These are phyloP conservation scores for Hypoxylon lenormandii DNA, from an alignment of 495 filamentous ascomycete species.

Conservation along the genomic window DNA sequence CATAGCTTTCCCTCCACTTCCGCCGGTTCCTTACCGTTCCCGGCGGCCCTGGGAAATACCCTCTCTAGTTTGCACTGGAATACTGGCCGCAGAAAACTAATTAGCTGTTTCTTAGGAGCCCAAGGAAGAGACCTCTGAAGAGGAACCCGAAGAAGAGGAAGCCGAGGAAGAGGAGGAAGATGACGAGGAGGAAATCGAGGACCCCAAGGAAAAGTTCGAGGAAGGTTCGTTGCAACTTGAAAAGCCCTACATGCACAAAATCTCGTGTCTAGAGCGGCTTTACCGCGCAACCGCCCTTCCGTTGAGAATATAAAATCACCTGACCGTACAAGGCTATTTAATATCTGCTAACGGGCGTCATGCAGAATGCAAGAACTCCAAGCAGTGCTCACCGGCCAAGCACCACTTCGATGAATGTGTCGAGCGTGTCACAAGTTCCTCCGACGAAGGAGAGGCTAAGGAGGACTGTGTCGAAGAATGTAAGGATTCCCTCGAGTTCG, in stretches of 20 bases:
- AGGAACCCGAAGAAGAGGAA: constrained; percentile 65
- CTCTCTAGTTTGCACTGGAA: neutral
- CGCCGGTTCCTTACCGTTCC: too few species aligned
- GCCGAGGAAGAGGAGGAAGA: constrained; percentile 83
- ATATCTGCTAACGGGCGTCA: constrained; percentile 46
- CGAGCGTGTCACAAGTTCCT: constrained; percentile 84
- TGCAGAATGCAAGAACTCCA: constrained; percentile 86
- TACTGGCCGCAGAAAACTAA: neutral
- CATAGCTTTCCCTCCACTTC: constrained; percentile 54
- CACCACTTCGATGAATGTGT: constrained; percentile 98
- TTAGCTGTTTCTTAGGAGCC: constrained; percentile 56
- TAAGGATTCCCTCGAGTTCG: constrained; percentile 64
- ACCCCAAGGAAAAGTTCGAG: constrained; percentile 87
- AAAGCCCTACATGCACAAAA: constrained; percentile 44
- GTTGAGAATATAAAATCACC: neutral
- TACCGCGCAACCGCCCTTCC: constrained; percentile 5
- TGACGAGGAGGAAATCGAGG: constrained; percentile 88
- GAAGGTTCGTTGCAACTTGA: constrained; percentile 71
- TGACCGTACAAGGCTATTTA: neutral
- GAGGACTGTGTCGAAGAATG: constrained; percentile 99
- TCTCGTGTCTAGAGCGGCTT: constrained; percentile 43
- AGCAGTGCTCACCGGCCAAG: constrained; percentile 85
- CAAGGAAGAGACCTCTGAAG: constrained; percentile 60
- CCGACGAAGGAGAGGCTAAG: constrained; percentile 69
- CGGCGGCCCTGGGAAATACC: too few species aligned